Evolutionary conservation across 2,329 filamentous ascomycete species (phyloP).

Genomic region (Sclerotinia trifoliorum): DNA sequence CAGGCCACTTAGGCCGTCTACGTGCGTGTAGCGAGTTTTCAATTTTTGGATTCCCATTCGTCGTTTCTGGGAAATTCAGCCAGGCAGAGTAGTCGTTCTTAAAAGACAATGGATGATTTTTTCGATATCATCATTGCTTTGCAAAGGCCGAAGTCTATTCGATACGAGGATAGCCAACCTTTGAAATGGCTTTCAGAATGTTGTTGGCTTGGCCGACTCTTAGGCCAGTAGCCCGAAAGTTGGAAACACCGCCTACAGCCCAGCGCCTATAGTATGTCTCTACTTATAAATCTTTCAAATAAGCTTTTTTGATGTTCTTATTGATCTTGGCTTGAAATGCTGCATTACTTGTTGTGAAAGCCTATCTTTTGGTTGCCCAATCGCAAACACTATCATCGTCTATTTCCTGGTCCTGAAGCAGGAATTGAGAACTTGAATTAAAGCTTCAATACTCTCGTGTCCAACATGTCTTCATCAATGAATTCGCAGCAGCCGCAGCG

Average conservation of each 20-base stretch:
- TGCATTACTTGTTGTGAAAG: neutral
- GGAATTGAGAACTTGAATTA: too few relatives aligned
- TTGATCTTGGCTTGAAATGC: neutral
- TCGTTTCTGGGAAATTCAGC: too few relatives aligned
- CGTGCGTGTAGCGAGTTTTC: too few relatives aligned
- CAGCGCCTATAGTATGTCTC: slow-evolving; percentile 1
- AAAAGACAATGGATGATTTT: too few relatives aligned
- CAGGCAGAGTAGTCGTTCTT: too few relatives aligned
- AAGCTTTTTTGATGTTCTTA: neutral
- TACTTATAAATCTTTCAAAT: neutral
- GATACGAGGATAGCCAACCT: neutral
- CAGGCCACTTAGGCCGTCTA: too few relatives aligned
- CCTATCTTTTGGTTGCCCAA: neutral
- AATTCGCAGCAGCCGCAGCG: neutral
- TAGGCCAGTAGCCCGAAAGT: neutral
- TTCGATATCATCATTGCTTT: too few relatives aligned
- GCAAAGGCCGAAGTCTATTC: neutral
- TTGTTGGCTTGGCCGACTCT: neutral
- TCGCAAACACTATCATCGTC: neutral
- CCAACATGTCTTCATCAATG: neutral
- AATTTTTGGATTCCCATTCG: too few relatives aligned
- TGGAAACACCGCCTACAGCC: slow-evolving; percentile 1
- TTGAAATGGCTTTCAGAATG: neutral
- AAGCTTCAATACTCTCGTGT: neutral
- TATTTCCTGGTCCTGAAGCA: too few relatives aligned